Evolutionary conservation across 2,329 filamentous ascomycete genomes (phyloP), one percentile per base, ranked within the genome.

Genomic region (Botryotinia calthae): DNA sequence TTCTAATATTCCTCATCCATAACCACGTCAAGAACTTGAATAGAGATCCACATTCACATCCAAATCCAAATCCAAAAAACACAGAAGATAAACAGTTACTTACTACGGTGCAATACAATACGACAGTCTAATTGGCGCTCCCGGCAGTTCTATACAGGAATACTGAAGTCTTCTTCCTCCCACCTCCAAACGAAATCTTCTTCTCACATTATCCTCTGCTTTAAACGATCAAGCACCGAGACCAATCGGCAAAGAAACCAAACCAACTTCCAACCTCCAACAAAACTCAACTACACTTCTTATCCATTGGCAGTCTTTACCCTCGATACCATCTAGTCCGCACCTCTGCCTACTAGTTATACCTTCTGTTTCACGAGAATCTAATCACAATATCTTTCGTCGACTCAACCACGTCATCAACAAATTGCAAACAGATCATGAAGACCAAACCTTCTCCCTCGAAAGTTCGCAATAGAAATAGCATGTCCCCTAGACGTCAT

Each of bases 21-120:
- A 12, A 20, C 1, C 9, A n/a, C 3, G 28, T 4, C 31, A 5
- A 34, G 1, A 48, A 25, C 25, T 12, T 4, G 2, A 4, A 25
- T 25, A 4, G 4, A 22, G 12, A 48, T 14, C 12, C 25, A 2
- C 2, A 16, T 7, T 0, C 4, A 6, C 12, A 1, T 10, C 7
- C 10, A 14, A 1, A 46, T 18, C 25, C 42, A 42, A 20, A 28
- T 8, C 12, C 51, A 28, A 44, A 28, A 18, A 4, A 20, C 1
- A 10, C 22, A 1, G 14, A 40, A 40, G 6, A n/a, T 3, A n/a
- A 40, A n/a, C 8, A 12, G 31, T 4, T 14, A 20, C 20, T 6
- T 42, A 9, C 1, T 10, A 28, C 37, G 34, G 59, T 28, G 8
- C 37, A 28, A 18, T 20, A 28, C 59, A 18, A 12, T 12, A 42